Evolutionary conservation across 2,329 filamentous ascomycete genomes (phyloP).

Genomic region (Alternaria triticimaculans): DNA sequence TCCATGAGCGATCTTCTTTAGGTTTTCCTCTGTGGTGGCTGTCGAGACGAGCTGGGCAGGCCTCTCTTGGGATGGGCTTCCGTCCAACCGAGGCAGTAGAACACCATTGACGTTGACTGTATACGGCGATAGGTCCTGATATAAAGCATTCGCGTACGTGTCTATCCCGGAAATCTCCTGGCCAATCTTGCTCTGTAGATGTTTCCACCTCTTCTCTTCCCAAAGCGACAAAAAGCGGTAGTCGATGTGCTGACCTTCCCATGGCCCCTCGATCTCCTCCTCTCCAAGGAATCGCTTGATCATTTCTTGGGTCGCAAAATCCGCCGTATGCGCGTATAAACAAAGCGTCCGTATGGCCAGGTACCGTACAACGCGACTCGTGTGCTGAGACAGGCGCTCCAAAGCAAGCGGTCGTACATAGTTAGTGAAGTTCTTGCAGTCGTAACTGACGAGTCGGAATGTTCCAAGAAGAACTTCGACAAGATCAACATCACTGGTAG

Average conservation of each 20-base stretch:
- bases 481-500: conserved; percentile 23
- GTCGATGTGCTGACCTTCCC: conserved; percentile 79
- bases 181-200: conserved; percentile 20
- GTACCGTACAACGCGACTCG: conserved; percentile 71
- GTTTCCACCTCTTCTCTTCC: conserved; percentile 64
- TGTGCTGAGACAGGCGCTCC: conserved; percentile 69
- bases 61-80: conserved; percentile 33
- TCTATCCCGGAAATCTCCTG: conserved; percentile 1
- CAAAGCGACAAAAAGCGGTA: conserved; percentile 74
- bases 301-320: conserved; percentile 77
- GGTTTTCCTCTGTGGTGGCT: conserved; percentile 73
- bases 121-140: conserved; percentile 37
- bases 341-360: conserved; percentile 83
- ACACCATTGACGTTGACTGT: conserved; percentile 46
- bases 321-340: conserved; percentile 78
- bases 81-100: conserved; percentile 48
- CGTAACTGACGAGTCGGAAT: conserved; percentile 81
- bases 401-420: conserved; percentile 71
- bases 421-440: conserved; percentile 70
- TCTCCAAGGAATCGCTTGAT: conserved; percentile 69
- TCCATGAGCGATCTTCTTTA: conserved; percentile 70
- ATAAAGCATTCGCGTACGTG: conserved; percentile 3
- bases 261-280: conserved; percentile 69
- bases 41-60: conserved; percentile 63
- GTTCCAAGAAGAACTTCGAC: conserved; percentile 67